A percentile compares a stretch with the other conserved stretches of the same genome.
These are phyloP conservation scores for Flaveria floridana DNA, from an alignment of 140 eudicot genomes.

Conservation along the genomic window DNA sequence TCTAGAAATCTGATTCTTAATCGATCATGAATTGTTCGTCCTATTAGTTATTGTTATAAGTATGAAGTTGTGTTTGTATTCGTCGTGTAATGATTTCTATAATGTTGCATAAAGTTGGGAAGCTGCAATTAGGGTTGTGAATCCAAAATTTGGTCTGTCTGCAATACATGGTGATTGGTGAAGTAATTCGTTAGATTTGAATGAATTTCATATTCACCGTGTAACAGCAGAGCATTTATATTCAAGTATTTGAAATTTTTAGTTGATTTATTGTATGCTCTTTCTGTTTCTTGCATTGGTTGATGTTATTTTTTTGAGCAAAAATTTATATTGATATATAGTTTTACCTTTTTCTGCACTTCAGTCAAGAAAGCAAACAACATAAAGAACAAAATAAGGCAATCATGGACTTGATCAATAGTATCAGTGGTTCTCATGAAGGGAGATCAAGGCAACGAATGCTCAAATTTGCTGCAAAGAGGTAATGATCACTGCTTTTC, in stretches of 20 bases:
- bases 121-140: neutral
- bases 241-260: neutral
- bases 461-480: conserved; percentile 84
- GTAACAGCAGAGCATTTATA: conserved; percentile 3
- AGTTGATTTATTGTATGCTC: neutral
- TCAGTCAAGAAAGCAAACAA: conserved; percentile 59
- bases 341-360: conserved; percentile 19
- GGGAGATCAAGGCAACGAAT: conserved; percentile 82
- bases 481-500: conserved; percentile 37
- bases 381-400: conserved; percentile 52
- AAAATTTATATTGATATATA: neutral
- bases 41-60: no score
- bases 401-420: conserved; percentile 77
- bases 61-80: no score
- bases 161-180: neutral
- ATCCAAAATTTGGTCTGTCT: neutral
- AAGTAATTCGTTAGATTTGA: neutral
- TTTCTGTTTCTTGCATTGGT: neutral
- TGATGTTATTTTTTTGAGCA: conserved; percentile 12
- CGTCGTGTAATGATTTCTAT: no score
- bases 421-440: conserved; percentile 68
- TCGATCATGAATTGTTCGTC: no score
- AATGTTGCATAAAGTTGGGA: neutral
- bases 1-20: neutral
- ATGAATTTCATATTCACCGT: neutral